Percentiles rank a stretch among this genome's conserved stretches.
These are phyloP conservation scores for Lecanoromycetidae sp. DNA, from an alignment of 2,329 filamentous ascomycete species.

Conservation along the genomic window DNA sequence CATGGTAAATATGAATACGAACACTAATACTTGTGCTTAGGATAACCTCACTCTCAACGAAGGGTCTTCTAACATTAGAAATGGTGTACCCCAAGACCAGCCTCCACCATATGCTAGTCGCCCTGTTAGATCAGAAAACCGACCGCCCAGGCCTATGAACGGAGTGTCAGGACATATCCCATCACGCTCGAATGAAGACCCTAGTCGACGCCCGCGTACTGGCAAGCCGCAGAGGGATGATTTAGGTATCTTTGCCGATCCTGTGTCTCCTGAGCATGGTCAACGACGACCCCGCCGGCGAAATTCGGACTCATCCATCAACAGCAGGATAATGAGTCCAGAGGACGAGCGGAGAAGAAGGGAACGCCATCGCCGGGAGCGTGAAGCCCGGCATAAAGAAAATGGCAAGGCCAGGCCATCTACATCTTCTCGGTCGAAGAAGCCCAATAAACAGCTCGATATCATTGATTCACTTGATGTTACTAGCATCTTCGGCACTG, in stretches of 20 bases:
- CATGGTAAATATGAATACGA: background rate
- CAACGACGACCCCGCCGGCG: slow-evolving; percentile 38
- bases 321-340: slow-evolving; percentile 36
- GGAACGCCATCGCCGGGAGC: slow-evolving; percentile 38
- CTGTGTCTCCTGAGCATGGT: slow-evolving; percentile 22
- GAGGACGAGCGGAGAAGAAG: slow-evolving; percentile 40
- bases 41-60: slow-evolving; percentile 40
- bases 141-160: slow-evolving; percentile 20
- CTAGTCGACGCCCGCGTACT: slow-evolving; percentile 20
- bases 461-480: slow-evolving; percentile 95
- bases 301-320: slow-evolving; percentile 50
- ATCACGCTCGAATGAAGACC: slow-evolving; percentile 24
- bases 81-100: slow-evolving; percentile 20
- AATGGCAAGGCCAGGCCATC: slow-evolving; percentile 22
- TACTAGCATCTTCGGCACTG: slow-evolving; percentile 87
- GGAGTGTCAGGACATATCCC: slow-evolving; percentile 22
- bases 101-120: slow-evolving; percentile 22
- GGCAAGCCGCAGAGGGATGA: slow-evolving; percentile 28
- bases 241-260: slow-evolving; percentile 39
- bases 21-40: slow-evolving; percentile 22
- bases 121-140: slow-evolving; percentile 25
- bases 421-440: slow-evolving; percentile 21
- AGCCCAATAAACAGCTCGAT: slow-evolving; percentile 47
- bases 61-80: slow-evolving; percentile 28
- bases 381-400: slow-evolving; percentile 31